Conservation (phyloP, 2,329 filamentous ascomycete genomes). For the Colletotrichum sp. region DNA sequence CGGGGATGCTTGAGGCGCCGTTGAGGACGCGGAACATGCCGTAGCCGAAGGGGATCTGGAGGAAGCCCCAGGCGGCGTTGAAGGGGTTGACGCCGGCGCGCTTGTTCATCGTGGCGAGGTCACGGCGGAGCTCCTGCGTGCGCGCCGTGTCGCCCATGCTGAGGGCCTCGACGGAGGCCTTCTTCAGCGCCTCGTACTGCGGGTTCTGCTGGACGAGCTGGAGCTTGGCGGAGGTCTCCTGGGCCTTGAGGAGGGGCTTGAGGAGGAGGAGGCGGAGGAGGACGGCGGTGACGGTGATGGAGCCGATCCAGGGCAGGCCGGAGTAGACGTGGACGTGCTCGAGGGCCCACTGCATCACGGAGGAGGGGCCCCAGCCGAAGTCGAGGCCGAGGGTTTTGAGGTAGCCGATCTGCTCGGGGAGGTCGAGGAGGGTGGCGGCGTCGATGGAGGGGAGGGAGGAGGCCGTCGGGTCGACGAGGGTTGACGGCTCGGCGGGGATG, state of each 20-base stretch:
- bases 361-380: conserved; percentile 82
- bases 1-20: conserved; percentile 78
- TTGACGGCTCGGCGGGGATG: neutral
- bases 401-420: conserved; percentile 82
- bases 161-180: conserved; percentile 55
- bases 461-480: neutral
- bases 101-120: conserved; percentile 40
- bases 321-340: conserved; percentile 82
- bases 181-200: conserved; percentile 48
- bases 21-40: conserved; percentile 81
- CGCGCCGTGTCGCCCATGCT: conserved; percentile 56
- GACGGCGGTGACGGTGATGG: conserved; percentile 71
- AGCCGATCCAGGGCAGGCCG: conserved; percentile 83
- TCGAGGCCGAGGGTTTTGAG: conserved; percentile 83
- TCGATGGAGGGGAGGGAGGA: conserved; percentile 36
- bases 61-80: conserved; percentile 41
- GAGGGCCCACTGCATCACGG: conserved; percentile 74
- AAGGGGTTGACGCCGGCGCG: conserved; percentile 38
- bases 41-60: conserved; percentile 72
- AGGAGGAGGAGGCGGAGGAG: conserved; percentile 69
- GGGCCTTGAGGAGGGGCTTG: conserved; percentile 66
- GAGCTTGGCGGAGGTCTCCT: conserved; percentile 68
- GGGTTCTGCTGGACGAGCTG: conserved; percentile 61
- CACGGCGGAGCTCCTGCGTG: conserved; percentile 45
- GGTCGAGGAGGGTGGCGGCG: conserved; percentile 54